Percentiles rank a stretch among this genome's conserved stretches.
Evolutionary conservation across 2,329 filamentous ascomycete genomes (phyloP).

Genomic region (Exutisphaerella laricina): DNA sequence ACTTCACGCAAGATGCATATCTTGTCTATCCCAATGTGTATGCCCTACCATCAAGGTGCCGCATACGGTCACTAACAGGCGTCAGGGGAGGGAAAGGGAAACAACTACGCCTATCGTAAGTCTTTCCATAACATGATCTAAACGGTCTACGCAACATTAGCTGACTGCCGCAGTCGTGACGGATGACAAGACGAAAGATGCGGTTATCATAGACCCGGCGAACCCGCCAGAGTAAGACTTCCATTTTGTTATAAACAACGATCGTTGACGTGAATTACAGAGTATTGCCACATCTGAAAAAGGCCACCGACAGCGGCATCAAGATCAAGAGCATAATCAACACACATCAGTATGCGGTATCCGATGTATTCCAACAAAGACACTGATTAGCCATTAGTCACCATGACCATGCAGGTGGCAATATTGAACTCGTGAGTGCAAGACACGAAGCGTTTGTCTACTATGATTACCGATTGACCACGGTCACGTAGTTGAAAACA

Average conservation of each 20-base stretch:
- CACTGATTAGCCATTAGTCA: too few species aligned
- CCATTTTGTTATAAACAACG: not conserved
- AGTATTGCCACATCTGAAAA: slow-evolving; percentile 61
- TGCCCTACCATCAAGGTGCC: slow-evolving; percentile 34
- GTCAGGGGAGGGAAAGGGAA: slow-evolving; percentile 66
- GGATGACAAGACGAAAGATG: slow-evolving; percentile 46
- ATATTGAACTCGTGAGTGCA: slow-evolving; percentile 68
- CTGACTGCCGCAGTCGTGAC: slow-evolving; percentile 35
- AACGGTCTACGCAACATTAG: not conserved
- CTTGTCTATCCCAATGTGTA: slow-evolving; percentile 85
- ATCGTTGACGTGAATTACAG: slow-evolving; percentile 34
- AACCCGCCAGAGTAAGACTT: slow-evolving; percentile 65
- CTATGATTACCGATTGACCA: not conserved
- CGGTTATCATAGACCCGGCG: slow-evolving; percentile 69
- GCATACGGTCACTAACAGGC: slow-evolving; percentile 11
- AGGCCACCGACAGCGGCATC: slow-evolving; percentile 66
- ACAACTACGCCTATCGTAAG: slow-evolving; percentile 72
- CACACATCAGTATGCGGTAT: slow-evolving; percentile 92
- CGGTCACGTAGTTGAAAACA: slow-evolving; percentile 46
- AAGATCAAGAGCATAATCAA: slow-evolving; percentile 89
- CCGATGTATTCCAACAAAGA: too few species aligned
- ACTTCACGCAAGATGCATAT: slow-evolving; percentile 62
- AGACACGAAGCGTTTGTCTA: too few species aligned
- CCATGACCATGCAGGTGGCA: slow-evolving; percentile 90
- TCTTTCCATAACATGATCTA: not conserved